These are phyloP conservation scores for Xerocomellus chrysenteron DNA, from an alignment of 768 basidiomycete genomes.

Conservation along the genomic window DNA sequence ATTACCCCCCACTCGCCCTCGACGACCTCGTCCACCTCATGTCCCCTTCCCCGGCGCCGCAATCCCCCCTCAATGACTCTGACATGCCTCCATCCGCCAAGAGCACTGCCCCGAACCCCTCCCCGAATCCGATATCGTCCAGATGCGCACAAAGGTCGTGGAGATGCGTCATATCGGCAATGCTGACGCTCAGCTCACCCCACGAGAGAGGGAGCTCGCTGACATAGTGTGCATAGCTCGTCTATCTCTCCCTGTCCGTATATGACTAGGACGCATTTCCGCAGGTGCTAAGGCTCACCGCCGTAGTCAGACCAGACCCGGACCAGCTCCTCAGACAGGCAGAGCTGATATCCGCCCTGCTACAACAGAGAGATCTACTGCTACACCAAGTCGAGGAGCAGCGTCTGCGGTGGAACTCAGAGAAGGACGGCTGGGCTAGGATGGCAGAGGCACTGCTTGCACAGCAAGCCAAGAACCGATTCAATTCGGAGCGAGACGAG, in stretches of 20 bases:
- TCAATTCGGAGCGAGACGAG: constrained; percentile 40
- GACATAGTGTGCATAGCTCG: constrained; percentile 52
- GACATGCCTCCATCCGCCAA: constrained; percentile 17
- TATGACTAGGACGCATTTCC: constrained; percentile 2
- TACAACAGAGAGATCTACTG: constrained; percentile 58
- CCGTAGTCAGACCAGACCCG: constrained; percentile 41
- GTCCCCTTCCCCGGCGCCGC: constrained; percentile 49
- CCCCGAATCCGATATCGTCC: constrained; percentile 46
- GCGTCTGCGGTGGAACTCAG: constrained; percentile 57
- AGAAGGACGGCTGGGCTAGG: constrained; percentile 63
- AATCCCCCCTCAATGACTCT: constrained; percentile 17
- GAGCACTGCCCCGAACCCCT: constrained; percentile 37
- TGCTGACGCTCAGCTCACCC: constrained; percentile 22
- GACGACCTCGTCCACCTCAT: constrained; percentile 56
- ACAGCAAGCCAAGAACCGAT: constrained; percentile 43
- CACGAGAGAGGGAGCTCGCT: constrained; percentile 50
- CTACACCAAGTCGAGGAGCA: constrained; percentile 54
- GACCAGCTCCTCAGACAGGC: constrained; percentile 58
- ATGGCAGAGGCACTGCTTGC: constrained; percentile 65
- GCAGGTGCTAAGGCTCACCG: constrained; percentile 51
- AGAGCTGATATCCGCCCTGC: constrained; percentile 54
- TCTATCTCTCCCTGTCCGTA: constrained; percentile 7
- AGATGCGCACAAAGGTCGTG: constrained; percentile 46
- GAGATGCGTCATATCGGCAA: constrained; percentile 41
- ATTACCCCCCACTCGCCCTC: constrained; percentile 44